phyloP scores from a whole-genome alignment of 75 land plant species.

The Pinus taeda region DNA sequence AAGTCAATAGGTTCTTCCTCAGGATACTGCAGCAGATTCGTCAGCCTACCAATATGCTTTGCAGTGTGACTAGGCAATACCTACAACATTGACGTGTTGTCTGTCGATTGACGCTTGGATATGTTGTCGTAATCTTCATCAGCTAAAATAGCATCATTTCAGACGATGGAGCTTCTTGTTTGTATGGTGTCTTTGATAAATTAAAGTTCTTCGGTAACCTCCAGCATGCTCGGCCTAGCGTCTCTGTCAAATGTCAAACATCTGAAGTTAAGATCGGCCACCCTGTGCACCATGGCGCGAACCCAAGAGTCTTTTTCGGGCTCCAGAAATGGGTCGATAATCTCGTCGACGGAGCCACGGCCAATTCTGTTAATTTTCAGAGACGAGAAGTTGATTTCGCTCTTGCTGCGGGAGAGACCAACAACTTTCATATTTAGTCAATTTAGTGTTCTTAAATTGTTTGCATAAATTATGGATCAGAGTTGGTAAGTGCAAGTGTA shows the following conservation, averaged over 20 bases:
- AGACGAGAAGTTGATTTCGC: conserved; percentile 69
- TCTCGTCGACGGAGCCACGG: conserved; percentile 58
- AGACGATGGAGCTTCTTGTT: background rate
- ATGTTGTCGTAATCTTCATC: background rate
- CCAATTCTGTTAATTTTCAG: conserved; percentile 68
- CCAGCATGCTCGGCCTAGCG: conserved; percentile 75
- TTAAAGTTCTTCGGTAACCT: conserved; percentile 72
- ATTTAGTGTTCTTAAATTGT: too few relatives aligned
- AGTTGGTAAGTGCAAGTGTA: too few relatives aligned
- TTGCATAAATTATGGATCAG: too few relatives aligned
- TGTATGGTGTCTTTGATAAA: conserved; percentile 25
- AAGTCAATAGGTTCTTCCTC: too few relatives aligned
- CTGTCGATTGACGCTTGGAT: conserved; percentile 4
- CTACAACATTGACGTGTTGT: background rate
- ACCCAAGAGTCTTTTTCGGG: conserved; percentile 43
- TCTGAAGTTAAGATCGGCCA: conserved; percentile 85
- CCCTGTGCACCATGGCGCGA: conserved; percentile 43
- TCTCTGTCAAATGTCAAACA: conserved; percentile 82
- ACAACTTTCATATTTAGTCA: conserved; percentile 43
- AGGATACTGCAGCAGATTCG: too few relatives aligned
- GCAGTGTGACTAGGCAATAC: too few relatives aligned
- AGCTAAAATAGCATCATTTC: background rate
- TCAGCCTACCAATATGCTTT: too few relatives aligned
- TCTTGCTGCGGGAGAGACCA: conserved; percentile 55
- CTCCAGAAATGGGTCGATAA: conserved; percentile 73